Percentiles rank a stretch among this genome's conserved stretches.
These are phyloP conservation scores for Ophiostoma sp. DNA, from an alignment of 2,329 filamentous ascomycete genomes.

Conservation along the genomic window DNA sequence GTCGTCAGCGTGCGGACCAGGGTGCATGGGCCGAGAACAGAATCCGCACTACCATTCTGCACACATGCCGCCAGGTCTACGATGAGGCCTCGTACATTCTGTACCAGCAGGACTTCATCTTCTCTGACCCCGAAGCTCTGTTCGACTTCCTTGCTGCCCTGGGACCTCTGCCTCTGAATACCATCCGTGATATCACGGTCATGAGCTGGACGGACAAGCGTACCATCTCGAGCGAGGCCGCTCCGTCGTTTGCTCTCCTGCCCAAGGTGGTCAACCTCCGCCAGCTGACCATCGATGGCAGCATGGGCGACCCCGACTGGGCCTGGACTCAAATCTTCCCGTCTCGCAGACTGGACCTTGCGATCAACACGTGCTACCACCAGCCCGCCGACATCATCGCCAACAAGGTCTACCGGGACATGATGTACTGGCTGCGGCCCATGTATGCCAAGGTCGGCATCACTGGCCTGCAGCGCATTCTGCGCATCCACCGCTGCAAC, in stretches of 20 bases:
- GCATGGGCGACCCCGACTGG: conserved; percentile 16
- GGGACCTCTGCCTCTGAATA: background rate
- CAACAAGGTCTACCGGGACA: conserved; percentile 16
- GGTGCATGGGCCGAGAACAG: background rate
- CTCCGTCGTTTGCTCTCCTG: conserved; percentile 9
- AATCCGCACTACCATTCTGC: conserved; percentile 15
- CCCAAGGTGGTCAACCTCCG: background rate
- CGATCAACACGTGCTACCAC: background rate
- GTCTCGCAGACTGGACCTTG: background rate
- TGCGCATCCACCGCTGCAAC: conserved; percentile 6
- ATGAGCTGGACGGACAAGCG: conserved; percentile 16
- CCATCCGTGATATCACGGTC: conserved; percentile 6
- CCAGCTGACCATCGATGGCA: background rate
- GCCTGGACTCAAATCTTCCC: conserved; percentile 19
- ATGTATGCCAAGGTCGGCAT: conserved; percentile 4
- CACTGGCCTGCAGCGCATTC: background rate
- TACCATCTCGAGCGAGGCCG: conserved; percentile 5
- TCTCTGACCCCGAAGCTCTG: background rate
- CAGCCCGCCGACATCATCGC: conserved; percentile 16
- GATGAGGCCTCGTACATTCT: conserved; percentile 1
- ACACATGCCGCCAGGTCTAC: conserved; percentile 10
- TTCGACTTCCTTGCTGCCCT: conserved; percentile 10
- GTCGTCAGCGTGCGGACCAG: background rate
- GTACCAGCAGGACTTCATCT: conserved; percentile 17
- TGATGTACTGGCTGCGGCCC: conserved; percentile 13